phyloP scores from a whole-genome alignment of 495 filamentous ascomycete species.

The Talaromyces thailandensis region DNA sequence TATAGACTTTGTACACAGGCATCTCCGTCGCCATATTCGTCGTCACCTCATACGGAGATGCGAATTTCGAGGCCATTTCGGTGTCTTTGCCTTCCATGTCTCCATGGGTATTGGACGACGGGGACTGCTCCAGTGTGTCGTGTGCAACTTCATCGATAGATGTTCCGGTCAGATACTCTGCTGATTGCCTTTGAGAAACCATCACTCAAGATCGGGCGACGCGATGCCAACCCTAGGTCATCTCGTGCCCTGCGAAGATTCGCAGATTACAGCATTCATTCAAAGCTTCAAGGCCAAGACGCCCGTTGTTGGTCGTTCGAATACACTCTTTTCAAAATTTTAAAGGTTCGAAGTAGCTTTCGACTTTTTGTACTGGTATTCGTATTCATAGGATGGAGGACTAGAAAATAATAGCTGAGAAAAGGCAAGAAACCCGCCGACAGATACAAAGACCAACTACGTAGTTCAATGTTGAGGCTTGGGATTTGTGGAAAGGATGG shows the following conservation, averaged over 20 bases:
- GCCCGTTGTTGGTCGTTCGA: background rate
- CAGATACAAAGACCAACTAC: too few relatives aligned
- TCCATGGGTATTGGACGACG: background rate
- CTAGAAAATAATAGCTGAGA: background rate
- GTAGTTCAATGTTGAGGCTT: too few relatives aligned
- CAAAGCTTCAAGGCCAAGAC: background rate
- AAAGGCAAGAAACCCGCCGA: background rate
- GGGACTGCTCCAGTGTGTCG: background rate
- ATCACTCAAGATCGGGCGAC: background rate
- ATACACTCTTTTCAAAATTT: background rate
- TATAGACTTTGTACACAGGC: conserved; percentile 65
- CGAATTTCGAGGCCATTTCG: background rate
- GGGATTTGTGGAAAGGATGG: background rate
- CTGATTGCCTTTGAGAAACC: background rate
- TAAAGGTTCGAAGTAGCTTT: background rate
- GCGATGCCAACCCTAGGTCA: background rate
- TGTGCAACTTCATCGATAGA: background rate
- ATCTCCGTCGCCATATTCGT: background rate
- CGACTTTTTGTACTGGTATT: background rate
- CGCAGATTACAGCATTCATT: background rate
- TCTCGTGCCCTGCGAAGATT: background rate
- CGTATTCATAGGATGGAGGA: background rate
- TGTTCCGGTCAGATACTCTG: background rate
- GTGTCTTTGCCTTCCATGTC: background rate
- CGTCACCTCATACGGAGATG: background rate